Base-by-base conservation (phyloP, 495 filamentous ascomycete species). In the Penicillium fimorum region DNA sequence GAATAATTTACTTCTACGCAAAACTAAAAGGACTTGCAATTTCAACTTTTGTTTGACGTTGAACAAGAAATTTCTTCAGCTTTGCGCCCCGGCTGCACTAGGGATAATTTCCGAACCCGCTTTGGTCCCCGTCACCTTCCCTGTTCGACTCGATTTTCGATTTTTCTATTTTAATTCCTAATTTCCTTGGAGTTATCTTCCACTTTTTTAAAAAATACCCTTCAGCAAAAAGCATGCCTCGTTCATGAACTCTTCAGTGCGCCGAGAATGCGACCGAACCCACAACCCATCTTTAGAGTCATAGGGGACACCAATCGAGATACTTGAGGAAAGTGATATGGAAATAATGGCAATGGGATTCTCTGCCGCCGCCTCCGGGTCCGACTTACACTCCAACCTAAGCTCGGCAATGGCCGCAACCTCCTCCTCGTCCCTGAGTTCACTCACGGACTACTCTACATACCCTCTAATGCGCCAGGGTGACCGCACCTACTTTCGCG, bases 401-500 rank as follows among this genome's bases (percentile, higher is more conserved):
- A 72, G 72, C 55, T 76, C 72, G 32, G 71, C 62, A 44, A 64
- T 71, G 56, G 70, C 70, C 24, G 71, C 66, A 20, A 70, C 69
- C 20, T 76, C 73, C 47, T 70, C 70, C 53, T 75, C 74, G 32
- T 73, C 73, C 29, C 57, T 74, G 44, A 49, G 61, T 47, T 72
- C 74, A 41, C 55, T 74, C 40, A 72, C 70, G 18, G 76, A 76
- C 67, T 77, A 80, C 57, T 70, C 75, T 27, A 66, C 75, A 55
- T 80, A 79, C 53, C 86, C 89, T 4, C 89, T 92, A 68, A 77
- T 87, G 52, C 77, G 82, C 55, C 84, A 87, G 54, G 82, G 90
- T 67, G 90, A 90, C 47, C 86, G 92, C 37, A 87, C 85, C 37
- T 96, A 90, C 69, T 80, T 95, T 57, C 84, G 88, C 58, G 91